phyloP scores from a whole-genome alignment of 1,284 basidiomycete species.

The Ustilago trichophora region DNA sequence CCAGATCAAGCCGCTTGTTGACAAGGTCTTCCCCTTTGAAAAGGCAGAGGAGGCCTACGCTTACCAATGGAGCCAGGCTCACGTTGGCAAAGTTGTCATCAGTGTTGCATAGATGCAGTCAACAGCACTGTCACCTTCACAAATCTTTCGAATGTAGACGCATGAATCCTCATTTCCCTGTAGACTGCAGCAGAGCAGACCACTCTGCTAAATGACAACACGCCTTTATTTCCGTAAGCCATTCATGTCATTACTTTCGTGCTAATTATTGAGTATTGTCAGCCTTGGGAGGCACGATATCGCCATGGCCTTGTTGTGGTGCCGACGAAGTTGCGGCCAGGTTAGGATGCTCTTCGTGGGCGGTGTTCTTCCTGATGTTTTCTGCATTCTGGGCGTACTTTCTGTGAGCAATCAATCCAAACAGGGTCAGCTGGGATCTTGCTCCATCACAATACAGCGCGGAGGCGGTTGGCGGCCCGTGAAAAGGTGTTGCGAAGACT shows the following conservation, averaged over 20 bases:
- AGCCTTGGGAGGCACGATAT: constrained; percentile 32
- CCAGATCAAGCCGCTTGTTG: constrained; percentile 69
- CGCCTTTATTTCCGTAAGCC: neutral
- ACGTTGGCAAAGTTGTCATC: constrained; percentile 59
- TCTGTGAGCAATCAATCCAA: neutral
- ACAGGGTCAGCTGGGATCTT: neutral
- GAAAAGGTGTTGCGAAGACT: no score
- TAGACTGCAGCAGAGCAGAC: neutral
- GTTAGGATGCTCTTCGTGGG: constrained; percentile 8
- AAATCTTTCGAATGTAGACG: no score
- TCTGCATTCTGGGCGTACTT: constrained; percentile 50
- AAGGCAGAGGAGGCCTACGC: constrained; percentile 69
- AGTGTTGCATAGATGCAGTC: constrained; percentile 14
- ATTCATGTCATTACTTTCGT: neutral
- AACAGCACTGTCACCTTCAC: constrained; percentile 4
- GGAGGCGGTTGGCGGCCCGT: no score
- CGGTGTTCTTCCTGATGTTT: constrained; percentile 40
- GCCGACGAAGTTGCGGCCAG: constrained; percentile 7
- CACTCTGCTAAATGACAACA: no score
- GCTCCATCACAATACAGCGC: no score
- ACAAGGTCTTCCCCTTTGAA: constrained; percentile 72
- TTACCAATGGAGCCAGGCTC: constrained; percentile 67
- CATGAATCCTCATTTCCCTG: no score
- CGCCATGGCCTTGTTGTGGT: constrained; percentile 8
- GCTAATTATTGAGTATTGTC: constrained; percentile 1